Conservation (phyloP, 140 eudicot genomes). For the Senecio squalidus region DNA sequence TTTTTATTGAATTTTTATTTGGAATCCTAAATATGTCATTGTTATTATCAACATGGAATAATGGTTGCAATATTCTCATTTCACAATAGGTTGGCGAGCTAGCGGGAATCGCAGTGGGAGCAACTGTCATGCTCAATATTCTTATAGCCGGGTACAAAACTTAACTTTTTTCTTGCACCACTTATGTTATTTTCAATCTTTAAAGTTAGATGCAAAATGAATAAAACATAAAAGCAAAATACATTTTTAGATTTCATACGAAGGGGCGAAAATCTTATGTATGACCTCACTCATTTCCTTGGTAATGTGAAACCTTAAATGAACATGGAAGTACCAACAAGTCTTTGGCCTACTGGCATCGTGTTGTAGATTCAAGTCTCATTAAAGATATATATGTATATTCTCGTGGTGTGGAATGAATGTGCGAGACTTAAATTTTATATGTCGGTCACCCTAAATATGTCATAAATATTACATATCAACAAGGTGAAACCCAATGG, state of each 20-base stretch:
- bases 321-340: too few relatives aligned
- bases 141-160: slow-evolving; percentile 87
- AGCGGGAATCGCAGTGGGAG: slow-evolving; percentile 97
- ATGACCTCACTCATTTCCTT: too few relatives aligned
- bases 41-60: neutral
- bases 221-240: neutral
- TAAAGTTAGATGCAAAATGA: slow-evolving; percentile 4
- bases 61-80: slow-evolving; percentile 11
- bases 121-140: slow-evolving; percentile 97
- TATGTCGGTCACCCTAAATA: too few relatives aligned
- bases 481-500: too few relatives aligned
- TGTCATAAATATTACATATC: too few relatives aligned
- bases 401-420: too few relatives aligned
- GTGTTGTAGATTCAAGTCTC: too few relatives aligned
- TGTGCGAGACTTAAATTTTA: too few relatives aligned
- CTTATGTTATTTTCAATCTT: slow-evolving; percentile 8
- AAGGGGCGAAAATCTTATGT: too few relatives aligned
- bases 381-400: too few relatives aligned
- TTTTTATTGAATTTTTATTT: neutral
- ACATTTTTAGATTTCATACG: neutral
- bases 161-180: slow-evolving; percentile 8
- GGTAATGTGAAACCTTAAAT: too few relatives aligned
- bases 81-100: slow-evolving; percentile 82
- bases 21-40: neutral
- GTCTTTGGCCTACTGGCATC: too few relatives aligned